Base-by-base conservation (phyloP, 352 stramenopile genomes). In the Pythium phragmiticola region DNA sequence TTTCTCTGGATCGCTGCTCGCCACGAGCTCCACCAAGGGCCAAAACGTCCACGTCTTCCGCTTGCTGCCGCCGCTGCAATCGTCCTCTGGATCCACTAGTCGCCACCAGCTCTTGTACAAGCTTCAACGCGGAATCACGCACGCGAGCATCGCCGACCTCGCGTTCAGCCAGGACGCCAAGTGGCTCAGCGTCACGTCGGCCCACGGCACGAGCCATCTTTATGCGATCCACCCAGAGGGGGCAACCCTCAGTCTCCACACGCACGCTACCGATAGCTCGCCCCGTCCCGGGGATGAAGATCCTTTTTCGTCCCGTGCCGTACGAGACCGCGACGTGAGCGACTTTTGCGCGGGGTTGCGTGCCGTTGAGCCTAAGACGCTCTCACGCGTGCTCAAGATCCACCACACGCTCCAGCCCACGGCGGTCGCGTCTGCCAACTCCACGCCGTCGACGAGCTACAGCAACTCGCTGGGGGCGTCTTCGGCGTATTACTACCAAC, bases 21-120 rank as follows among this genome's bases (percentile, higher is more conserved):
- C 85, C 2, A 90, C 87, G 30, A 89, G 83, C 55, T 95, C 88
- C 11, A 84, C 69, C 3, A 94, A 95, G 50, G 88, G 88, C 12
- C 88, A 96, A 69, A 94, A 91, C 54, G 71, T 96, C 34, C 84
- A 96, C 62, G 80, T 96, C 0, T 94, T 92, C 53, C 80, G 86
- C 2, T 65, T 96, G 14, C 57, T 90, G 4, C 82, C 84, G 7
- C 81, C 84, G 1, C 65, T 93, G 23, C 75, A 80, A 46, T 57
- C 60, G 2, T 39, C 65, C 30, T 54, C 56, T 17, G 19, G 56
- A 43, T 16, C 23, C 48, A 28, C 33, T 47, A 65, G 59, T 33
- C 55, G 68, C 5, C 66, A 84, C 30, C 80, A 88, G 56, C 71
- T 96, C 9, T 50, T 95, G 42, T 96, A 95, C 77, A 92, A 92